These are phyloP conservation scores for Berberis thunbergii DNA, from an alignment of 164 flowering plant species.

Conservation along the genomic window DNA sequence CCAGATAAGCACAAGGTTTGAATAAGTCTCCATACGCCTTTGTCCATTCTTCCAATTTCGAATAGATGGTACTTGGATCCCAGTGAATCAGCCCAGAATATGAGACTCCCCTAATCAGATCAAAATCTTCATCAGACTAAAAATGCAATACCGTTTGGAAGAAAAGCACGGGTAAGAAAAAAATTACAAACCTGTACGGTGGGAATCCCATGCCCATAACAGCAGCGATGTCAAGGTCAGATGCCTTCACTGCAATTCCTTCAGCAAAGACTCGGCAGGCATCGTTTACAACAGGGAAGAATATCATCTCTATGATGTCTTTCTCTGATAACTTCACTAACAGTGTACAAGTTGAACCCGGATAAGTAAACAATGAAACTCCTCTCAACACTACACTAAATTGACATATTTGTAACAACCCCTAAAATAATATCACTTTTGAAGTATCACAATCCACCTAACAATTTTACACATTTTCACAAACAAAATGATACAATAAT, in stretches of 20 bases:
- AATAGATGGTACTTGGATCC: constrained; percentile 71
- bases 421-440: too few relatives aligned
- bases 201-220: constrained; percentile 98
- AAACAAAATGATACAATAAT: too few relatives aligned
- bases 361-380: neutral
- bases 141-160: neutral
- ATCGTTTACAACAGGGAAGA: constrained; percentile 94
- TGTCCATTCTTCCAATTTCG: constrained; percentile 73
- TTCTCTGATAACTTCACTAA: constrained; percentile 41
- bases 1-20: constrained; percentile 82
- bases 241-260: constrained; percentile 78
- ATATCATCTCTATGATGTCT: constrained; percentile 85
- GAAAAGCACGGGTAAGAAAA: neutral
- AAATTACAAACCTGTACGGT: constrained; percentile 61
- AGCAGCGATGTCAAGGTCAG: constrained; percentile 80
- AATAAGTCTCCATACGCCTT: constrained; percentile 65
- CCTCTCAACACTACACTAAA: too few relatives aligned
- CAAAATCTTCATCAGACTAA: neutral
- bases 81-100: constrained; percentile 84
- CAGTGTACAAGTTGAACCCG: constrained; percentile 22
- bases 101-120: constrained; percentile 63
- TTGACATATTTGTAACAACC: too few relatives aligned
- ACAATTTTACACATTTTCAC: too few relatives aligned
- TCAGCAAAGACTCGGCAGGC: constrained; percentile 84
- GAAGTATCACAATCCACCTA: too few relatives aligned